phyloP scores from a whole-genome alignment of 176 grass and related monocot species.

The Melocanna baccifera region DNA sequence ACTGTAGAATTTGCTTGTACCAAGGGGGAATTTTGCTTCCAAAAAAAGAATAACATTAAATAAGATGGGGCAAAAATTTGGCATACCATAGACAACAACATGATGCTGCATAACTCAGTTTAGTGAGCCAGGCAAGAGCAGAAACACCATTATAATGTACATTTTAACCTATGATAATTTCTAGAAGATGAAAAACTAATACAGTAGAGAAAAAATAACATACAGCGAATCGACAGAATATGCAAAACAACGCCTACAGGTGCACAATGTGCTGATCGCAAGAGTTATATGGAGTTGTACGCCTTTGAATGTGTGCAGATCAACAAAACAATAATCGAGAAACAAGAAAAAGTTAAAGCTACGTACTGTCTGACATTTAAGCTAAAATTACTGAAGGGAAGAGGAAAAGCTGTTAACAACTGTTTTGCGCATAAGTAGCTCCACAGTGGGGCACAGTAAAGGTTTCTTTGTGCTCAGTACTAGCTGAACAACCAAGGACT shows the following conservation, averaged over 20 bases:
- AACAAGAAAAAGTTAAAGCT: not conserved
- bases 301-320: not conserved
- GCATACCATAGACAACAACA: slow-evolving; percentile 3
- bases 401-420: not conserved
- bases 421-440: not conserved
- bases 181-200: not conserved
- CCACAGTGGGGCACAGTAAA: not conserved
- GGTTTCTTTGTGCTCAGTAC: not conserved
- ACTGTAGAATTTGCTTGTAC: not conserved
- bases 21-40: not conserved
- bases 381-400: not conserved
- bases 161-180: not conserved
- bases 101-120: not conserved
- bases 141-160: not conserved
- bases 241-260: not conserved
- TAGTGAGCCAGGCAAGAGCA: not conserved
- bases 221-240: not conserved
- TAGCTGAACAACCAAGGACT: not conserved
- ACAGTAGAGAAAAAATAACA: not conserved
- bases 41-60: not conserved
- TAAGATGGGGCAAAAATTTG: not conserved
- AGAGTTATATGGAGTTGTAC: not conserved
- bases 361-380: not conserved
- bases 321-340: not conserved
- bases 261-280: not conserved